Conservation (phyloP, 2,329 filamentous ascomycete species). For the Colletotrichum tropicicola region DNA sequence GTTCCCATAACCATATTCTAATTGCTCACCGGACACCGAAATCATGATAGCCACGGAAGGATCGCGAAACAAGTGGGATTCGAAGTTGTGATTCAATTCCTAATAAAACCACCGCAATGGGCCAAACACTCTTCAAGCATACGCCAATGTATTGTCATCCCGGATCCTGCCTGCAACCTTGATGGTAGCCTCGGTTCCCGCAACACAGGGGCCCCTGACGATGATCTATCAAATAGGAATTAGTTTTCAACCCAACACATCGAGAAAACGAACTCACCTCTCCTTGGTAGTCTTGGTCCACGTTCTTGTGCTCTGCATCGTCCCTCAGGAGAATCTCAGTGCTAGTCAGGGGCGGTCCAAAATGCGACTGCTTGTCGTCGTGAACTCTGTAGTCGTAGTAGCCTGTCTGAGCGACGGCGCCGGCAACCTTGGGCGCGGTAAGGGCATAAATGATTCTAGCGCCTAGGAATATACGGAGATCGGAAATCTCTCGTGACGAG, state of each 20-base stretch:
- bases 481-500: conserved; percentile 75
- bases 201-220: conserved; percentile 78
- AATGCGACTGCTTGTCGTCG: conserved; percentile 65
- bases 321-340: conserved; percentile 82
- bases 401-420: conserved; percentile 86
- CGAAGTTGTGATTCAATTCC: not conserved
- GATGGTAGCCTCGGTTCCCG: conserved; percentile 70
- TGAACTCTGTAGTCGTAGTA: conserved; percentile 84
- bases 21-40: too few species aligned
- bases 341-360: conserved; percentile 82
- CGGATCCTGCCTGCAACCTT: conserved; percentile 72
- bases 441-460: conserved; percentile 87
- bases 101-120: not conserved
- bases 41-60: too few species aligned
- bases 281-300: conserved; percentile 68
- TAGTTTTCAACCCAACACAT: conserved; percentile 6
- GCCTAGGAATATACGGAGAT: conserved; percentile 82
- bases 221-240: conserved; percentile 61
- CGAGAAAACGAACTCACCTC: conserved; percentile 60
- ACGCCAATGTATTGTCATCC: conserved; percentile 78
- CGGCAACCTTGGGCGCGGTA: conserved; percentile 83
- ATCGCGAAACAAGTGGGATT: too few species aligned
- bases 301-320: conserved; percentile 66
- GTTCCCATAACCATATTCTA: too few species aligned
- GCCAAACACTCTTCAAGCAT: conserved; percentile 42